phyloP scores from a whole-genome alignment of 345 rosid species.

The Camelina neglecta region DNA sequence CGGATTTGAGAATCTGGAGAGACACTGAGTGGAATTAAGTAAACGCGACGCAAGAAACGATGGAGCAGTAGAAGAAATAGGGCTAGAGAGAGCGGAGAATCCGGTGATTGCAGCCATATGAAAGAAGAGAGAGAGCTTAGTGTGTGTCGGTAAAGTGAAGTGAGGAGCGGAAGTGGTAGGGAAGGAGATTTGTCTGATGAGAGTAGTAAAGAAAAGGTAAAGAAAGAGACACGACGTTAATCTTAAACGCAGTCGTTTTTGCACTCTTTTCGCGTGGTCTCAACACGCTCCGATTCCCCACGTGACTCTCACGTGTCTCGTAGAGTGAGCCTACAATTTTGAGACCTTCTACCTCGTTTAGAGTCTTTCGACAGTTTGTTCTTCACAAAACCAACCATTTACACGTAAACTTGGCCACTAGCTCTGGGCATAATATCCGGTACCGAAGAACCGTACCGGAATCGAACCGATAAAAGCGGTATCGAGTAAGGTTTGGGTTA shows the following conservation, averaged over 20 bases:
- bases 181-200: constrained; percentile 31
- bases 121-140: constrained; percentile 1
- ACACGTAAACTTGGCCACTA: no score
- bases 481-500: no score
- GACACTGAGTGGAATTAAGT: constrained; percentile 1
- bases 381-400: no score
- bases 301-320: neutral
- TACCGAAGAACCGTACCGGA: no score
- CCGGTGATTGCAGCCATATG: constrained; percentile 53
- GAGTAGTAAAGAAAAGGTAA: constrained; percentile 49
- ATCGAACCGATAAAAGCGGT: no score
- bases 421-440: no score
- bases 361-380: neutral
- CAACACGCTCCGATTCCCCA: constrained; percentile 33
- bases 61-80: constrained; percentile 24
- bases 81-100: constrained; percentile 41
- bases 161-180: neutral
- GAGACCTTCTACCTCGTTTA: neutral
- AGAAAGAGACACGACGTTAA: constrained; percentile 68
- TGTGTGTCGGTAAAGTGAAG: constrained; percentile 17
- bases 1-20: constrained; percentile 34
- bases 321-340: neutral
- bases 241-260: constrained; percentile 33
- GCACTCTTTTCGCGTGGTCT: constrained; percentile 47
- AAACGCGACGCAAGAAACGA: constrained; percentile 42